Evolutionary conservation across 495 filamentous ascomycete genomes (phyloP).

Genomic region (Aspergillus kassunensis): DNA sequence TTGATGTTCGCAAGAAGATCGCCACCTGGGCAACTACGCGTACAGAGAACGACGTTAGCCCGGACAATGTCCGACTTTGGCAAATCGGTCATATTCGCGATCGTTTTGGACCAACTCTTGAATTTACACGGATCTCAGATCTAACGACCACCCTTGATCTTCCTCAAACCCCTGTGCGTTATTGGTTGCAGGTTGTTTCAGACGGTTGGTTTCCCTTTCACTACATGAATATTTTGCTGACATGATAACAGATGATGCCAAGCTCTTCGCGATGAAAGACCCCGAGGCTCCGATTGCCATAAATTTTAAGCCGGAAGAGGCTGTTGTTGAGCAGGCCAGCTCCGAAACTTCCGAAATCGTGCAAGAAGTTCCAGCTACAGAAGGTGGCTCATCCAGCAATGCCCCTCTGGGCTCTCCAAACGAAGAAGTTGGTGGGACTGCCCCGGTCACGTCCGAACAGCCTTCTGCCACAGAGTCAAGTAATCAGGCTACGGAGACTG

Average conservation of each 20-base stretch:
- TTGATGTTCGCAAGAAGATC: conserved; percentile 43
- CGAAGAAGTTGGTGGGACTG: neutral
- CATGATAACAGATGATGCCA: conserved; percentile 29
- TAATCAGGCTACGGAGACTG: neutral
- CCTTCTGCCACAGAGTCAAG: neutral
- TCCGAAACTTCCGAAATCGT: conserved; percentile 23
- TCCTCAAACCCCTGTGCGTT: conserved; percentile 29
- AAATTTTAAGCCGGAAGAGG: conserved; percentile 37
- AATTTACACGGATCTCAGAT: conserved; percentile 35
- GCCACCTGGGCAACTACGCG: conserved; percentile 29
- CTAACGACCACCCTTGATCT: conserved; percentile 31
- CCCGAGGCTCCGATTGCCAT: conserved; percentile 22
- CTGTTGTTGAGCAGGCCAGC: conserved; percentile 24
- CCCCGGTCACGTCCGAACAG: neutral
- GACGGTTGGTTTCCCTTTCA: conserved; percentile 22
- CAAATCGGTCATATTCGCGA: conserved; percentile 38
- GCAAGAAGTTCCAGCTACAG: conserved; percentile 18
- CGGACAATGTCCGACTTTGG: conserved; percentile 43
- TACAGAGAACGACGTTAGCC: conserved; percentile 15
- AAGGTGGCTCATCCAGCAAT: conserved; percentile 31
- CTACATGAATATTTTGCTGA: neutral
- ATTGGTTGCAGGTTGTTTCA: conserved; percentile 44
- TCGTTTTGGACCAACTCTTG: conserved; percentile 32
- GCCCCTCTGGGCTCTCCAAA: neutral
- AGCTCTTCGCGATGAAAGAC: conserved; percentile 42